Evolutionary conservation across 2,329 filamentous ascomycete species (phyloP).

Genomic region (Salinomyces thailandicus): DNA sequence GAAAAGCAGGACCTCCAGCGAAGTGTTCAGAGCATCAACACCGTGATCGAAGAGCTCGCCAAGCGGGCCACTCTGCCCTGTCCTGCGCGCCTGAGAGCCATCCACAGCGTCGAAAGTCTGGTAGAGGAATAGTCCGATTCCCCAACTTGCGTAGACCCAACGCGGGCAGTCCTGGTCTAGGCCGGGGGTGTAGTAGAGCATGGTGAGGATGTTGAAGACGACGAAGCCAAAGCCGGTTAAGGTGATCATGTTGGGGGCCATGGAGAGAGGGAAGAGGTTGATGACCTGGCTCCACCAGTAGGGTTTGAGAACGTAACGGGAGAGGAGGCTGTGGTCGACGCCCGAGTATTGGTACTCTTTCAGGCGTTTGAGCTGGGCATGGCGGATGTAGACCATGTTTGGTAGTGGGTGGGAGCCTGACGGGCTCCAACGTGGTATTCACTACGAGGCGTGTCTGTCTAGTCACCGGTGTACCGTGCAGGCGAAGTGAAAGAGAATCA

Average conservation of each 20-base stretch:
- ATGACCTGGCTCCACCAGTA: constrained; percentile 96
- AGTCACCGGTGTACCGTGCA: too few relatives aligned
- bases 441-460: too few relatives aligned
- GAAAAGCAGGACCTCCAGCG: constrained; percentile 86
- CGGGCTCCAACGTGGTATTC: too few relatives aligned
- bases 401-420: too few relatives aligned
- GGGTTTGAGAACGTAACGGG: constrained; percentile 89
- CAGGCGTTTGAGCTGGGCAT: constrained; percentile 77
- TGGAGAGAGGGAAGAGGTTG: constrained; percentile 85
- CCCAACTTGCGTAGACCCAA: constrained; percentile 94
- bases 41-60: constrained; percentile 97
- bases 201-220: constrained; percentile 74
- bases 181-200: constrained; percentile 93
- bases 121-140: constrained; percentile 81
- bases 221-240: constrained; percentile 91
- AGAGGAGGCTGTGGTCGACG: constrained; percentile 82
- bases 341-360: constrained; percentile 83
- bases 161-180: constrained; percentile 85
- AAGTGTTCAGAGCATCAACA: constrained; percentile 92
- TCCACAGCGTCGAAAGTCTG: constrained; percentile 98
- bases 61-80: constrained; percentile 81
- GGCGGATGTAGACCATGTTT: constrained; percentile 89
- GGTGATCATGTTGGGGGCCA: constrained; percentile 74
- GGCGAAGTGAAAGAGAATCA: too few relatives aligned
- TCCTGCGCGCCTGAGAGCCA: constrained; percentile 85